Evolutionary conservation across 163 green algal genomes (phyloP), one percentile per base, ranked within the genome.

Genomic region (Coccomyxa subellipsoidea): DNA sequence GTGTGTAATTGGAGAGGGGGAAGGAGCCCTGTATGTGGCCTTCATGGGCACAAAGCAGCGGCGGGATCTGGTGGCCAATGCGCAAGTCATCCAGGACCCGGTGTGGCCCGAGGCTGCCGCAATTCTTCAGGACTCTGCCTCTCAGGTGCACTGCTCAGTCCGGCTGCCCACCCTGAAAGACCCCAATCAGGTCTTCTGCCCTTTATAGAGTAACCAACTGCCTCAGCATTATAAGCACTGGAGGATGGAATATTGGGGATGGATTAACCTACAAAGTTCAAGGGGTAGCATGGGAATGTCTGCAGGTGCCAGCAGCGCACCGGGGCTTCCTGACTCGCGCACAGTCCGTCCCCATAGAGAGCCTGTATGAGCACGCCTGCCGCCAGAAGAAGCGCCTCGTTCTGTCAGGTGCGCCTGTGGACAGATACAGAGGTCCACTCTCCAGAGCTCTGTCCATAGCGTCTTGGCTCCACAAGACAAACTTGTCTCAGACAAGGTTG

Each of bases 31-130:
- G 34, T 95, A 93, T 38, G 89, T 94, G 0, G 88, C 89, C 5
- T 96, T 95, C 72, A 93, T 95, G 91, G 93, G 93, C 54, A 96
- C 91, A 37, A 96, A 95, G 87, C 83, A 86, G 72, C 83, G 88
- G n/a, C 77, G 90, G 0, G 93, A 96, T 81, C 83, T 95, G 53
- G 39, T 90, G 15, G 90, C 89, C 0, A 92, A 96, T 76, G 87
- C 89, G 18, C 86, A 89, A n/a, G 73, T 92, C 12, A 80, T 86
- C 54, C 86, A 92, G 54, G 85, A 90, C 25, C 83, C 83, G 0
- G 37, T 95, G 9, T 92, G 87, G 86, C 83, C 81, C 27, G 32
- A 77, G 32, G 8, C 39, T 27, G 70, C 32, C 2, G 66, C 66
- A 35, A 1, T 23, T 23, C 3, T 34, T 34, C 69, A 76, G 69